Conservation (phyloP, 2,329 filamentous ascomycete genomes). For the Aspergillus neotritici region DNA sequence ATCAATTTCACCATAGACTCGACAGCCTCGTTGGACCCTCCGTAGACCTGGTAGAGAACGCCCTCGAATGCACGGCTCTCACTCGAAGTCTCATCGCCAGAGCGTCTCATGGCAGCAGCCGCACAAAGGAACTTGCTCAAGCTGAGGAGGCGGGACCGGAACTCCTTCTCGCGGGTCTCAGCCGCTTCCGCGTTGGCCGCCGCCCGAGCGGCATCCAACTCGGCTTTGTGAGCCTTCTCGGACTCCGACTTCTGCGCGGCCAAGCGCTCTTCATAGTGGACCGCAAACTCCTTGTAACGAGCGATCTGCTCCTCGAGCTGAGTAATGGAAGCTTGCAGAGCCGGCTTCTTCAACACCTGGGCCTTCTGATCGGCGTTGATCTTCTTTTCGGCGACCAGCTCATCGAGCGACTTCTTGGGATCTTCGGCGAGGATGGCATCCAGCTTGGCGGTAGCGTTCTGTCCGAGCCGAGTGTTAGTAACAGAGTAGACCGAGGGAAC, state of each 20-base stretch:
- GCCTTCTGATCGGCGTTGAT: slow-evolving; percentile 62
- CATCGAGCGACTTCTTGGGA: slow-evolving; percentile 54
- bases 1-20: slow-evolving; percentile 56
- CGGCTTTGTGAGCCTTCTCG: slow-evolving; percentile 50
- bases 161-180: slow-evolving; percentile 42
- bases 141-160: slow-evolving; percentile 52
- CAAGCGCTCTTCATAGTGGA: slow-evolving; percentile 53
- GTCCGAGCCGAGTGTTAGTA: slow-evolving; percentile 13
- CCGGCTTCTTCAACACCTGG: slow-evolving; percentile 58
- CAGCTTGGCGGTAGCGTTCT: slow-evolving; percentile 56
- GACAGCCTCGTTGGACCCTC: slow-evolving; percentile 56
- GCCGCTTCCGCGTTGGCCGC: slow-evolving; percentile 46
- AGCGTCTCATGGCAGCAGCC: slow-evolving; percentile 55
- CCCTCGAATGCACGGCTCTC: slow-evolving; percentile 61
- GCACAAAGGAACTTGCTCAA: slow-evolving; percentile 59
- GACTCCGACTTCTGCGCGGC: slow-evolving; percentile 52
- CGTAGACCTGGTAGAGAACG: slow-evolving; percentile 58
- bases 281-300: slow-evolving; percentile 56
- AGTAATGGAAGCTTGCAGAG: slow-evolving; percentile 50
- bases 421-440: slow-evolving; percentile 57
- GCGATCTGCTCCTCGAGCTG: slow-evolving; percentile 57
- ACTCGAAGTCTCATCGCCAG: slow-evolving; percentile 52
- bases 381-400: slow-evolving; percentile 57
- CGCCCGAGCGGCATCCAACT: slow-evolving; percentile 50
- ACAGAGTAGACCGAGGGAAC: slow-evolving; percentile 1